Evolutionary conservation across 2,329 filamentous ascomycete species (phyloP).

Genomic region (Diaporthe capsici): DNA sequence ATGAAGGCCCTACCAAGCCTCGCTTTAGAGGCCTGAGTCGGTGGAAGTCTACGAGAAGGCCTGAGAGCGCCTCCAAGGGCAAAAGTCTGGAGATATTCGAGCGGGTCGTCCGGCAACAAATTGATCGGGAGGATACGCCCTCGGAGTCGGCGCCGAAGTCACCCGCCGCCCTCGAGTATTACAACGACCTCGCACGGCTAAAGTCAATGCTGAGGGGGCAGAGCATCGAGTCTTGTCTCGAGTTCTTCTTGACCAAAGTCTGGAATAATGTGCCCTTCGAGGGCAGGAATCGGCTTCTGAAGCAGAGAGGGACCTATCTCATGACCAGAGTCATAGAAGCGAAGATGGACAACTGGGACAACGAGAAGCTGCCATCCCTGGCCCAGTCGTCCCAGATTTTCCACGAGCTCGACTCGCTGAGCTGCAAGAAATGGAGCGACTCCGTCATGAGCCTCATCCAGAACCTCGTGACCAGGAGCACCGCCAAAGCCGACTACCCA

Average conservation of each 20-base stretch:
- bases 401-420: conserved; percentile 52
- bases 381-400: conserved; percentile 55
- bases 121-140: background rate
- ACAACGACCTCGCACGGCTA: conserved; percentile 49
- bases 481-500: conserved; percentile 45
- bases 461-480: conserved; percentile 49
- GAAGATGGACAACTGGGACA: conserved; percentile 51
- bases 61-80: background rate
- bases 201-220: conserved; percentile 47
- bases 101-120: conserved; percentile 36
- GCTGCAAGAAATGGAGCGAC: conserved; percentile 51
- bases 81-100: conserved; percentile 37
- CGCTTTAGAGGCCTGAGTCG: conserved; percentile 26
- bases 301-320: conserved; percentile 44
- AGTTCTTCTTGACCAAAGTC: conserved; percentile 51
- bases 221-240: conserved; percentile 45
- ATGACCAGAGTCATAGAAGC: conserved; percentile 51
- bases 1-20: conserved; percentile 1
- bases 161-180: conserved; percentile 44
- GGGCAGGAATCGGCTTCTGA: conserved; percentile 47
- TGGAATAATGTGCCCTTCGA: conserved; percentile 39
- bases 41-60: conserved; percentile 1
- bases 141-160: background rate
- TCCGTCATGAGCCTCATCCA: conserved; percentile 53
- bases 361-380: conserved; percentile 52